Base-by-base conservation (phyloP, 1,139 yeast species). In the Eremothecium coryli region DNA sequence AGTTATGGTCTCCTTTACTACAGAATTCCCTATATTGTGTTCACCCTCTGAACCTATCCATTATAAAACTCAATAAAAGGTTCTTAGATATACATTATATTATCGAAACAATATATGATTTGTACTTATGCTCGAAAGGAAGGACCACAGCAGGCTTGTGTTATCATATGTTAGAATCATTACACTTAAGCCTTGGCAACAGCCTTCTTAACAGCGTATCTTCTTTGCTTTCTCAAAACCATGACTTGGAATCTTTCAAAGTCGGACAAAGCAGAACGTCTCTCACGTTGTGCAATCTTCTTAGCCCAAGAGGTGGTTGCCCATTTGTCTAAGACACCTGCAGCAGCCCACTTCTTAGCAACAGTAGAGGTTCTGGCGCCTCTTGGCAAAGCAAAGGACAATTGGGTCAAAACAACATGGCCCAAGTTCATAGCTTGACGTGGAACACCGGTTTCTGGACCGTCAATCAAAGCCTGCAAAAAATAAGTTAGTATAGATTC, bases 181-280 rank as follows among this genome's bases (percentile, higher is more conserved):
- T 16, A 8, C 15, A 31, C 58, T 73, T 78, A 80, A 70, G 93
- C 93, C 76, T 82, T 82, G 61, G 93, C 90, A 57, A 74, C 70
- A 62, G 82, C 84, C 72, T 85, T 88, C 75, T 82, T 82, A 63
- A 88, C 88, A 70, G 90, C 86, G 65, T 68, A 79, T 74, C 90
- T 82, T 73, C 85, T 85, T 77, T 88, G 95, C 79, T 86, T 90
- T 82, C 82, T 88, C 68, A 85, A 80, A 58, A 85, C 93, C 68
- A 82, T 66, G 59, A 88, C 98, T 77, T 90, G 96, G 96, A 90
- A 90, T 80, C 99, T 88, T 76, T 90, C 96, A 62, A 90, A 90
- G 72, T 90, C 99, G 57, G 90, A 65, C 66, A 93, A 81, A 64
- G 80, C 72, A 60, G 93, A 69, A 77, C 98, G 84, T 70, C 79